Evolutionary conservation across 352 stramenopile genomes (phyloP), one percentile per base, ranked within the genome.

Genomic region (Elongisporangium senticosum): DNA sequence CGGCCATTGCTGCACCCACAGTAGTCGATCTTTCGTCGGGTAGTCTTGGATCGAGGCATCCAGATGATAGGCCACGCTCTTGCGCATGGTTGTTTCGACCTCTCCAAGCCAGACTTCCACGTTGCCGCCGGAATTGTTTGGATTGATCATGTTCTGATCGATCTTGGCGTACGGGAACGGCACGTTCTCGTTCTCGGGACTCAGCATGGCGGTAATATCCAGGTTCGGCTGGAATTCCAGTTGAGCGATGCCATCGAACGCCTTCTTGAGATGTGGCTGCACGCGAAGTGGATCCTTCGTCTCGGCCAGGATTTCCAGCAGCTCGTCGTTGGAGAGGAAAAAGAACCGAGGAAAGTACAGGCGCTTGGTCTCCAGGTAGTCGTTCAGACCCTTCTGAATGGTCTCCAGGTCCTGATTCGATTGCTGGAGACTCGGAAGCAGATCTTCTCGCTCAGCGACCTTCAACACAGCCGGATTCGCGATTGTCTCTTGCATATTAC

Each of bases 221-320:
- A 97, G 64, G 58, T 96, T 96, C 7, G 85, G 62, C 53, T 96
- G 80, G 61, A 98, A 98, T 54, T 98, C 90, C 17, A 98, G 79
- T 51, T 86, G 79, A 11, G 78, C 71, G 63, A 98, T 97, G 19
- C 94, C 94, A 59, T 98, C 93, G 55, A 98, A 98, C 15, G 83
- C 86, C 48, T 98, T 98, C 68, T 98, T 98, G 14, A 98, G 66
- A 63, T 97, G 89, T 5, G 93, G 93, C 64, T 98, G 91, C n/a
- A 98, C 93, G n/a, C 90, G 79, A 28, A 96, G 61, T 2, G 94
- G 94, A 58, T 98, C 94, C 64, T 97, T 96, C 1, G 87, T 96
- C 65, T 97, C 90, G 2, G 92, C 88, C 47, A 97, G 75, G 39
- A 97, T 97, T 55, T 97, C 89, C 2, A 97, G 75, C 15, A 97